Evolutionary conservation across 257 asterid genomes (phyloP).

Genomic region (Solanum okadae): DNA sequence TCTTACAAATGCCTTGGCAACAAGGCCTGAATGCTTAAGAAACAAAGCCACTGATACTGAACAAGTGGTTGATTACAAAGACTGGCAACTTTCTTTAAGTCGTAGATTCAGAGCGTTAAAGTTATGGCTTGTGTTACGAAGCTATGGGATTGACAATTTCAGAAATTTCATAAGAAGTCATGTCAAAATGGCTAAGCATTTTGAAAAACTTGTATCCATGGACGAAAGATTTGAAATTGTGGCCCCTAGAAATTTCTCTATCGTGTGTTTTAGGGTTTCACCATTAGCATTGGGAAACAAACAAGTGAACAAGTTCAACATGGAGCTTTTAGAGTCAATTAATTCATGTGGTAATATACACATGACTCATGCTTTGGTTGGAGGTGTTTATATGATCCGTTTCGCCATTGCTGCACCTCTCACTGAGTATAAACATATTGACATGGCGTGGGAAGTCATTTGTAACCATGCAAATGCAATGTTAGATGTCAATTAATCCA

Average conservation of each 20-base stretch:
- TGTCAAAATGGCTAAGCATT: neutral
- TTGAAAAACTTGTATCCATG: conserved; percentile 20
- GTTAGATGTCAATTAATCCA: too few species aligned
- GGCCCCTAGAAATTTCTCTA: conserved; percentile 64
- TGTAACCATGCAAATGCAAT: too few species aligned
- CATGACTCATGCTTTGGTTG: too few species aligned
- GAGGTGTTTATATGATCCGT: too few species aligned
- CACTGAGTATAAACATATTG: too few species aligned
- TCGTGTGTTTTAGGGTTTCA: conserved; percentile 60
- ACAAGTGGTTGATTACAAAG: conserved; percentile 56
- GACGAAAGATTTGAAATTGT: conserved; percentile 65
- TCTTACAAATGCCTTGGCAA: conserved; percentile 42
- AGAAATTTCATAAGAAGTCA: conserved; percentile 38
- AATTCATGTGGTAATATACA: conserved; percentile 5
- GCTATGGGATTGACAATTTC: conserved; percentile 55
- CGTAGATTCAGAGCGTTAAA: conserved; percentile 52
- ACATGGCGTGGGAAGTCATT: too few species aligned
- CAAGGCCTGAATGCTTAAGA: conserved; percentile 46
- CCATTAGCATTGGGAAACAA: conserved; percentile 22
- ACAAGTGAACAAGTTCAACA: conserved; percentile 35
- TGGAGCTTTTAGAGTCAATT: conserved; percentile 35
- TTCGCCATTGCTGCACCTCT: too few species aligned
- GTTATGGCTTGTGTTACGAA: conserved; percentile 56
- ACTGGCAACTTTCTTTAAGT: conserved; percentile 73
- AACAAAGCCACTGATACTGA: conserved; percentile 50